phyloP scores from a whole-genome alignment of 176 grass and related monocot species.

The bread wheat (Triticum aestivum) region DNA sequence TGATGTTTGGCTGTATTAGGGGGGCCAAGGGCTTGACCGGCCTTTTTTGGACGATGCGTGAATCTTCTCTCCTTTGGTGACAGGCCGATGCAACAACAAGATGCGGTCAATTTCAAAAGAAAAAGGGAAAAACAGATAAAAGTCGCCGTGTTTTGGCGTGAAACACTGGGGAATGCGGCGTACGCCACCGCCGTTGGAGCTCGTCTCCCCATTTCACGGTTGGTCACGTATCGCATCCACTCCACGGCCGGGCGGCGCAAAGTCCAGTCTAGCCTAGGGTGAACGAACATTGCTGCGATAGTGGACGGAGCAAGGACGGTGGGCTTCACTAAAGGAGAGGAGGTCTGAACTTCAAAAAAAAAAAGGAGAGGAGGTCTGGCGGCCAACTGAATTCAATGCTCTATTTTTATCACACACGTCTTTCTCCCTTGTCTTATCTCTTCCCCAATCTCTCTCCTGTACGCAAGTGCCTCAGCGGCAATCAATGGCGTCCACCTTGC shows the following conservation, averaged over 20 bases:
- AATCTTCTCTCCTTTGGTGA: neutral
- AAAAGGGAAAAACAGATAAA: neutral
- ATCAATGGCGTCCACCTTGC: too few relatives aligned
- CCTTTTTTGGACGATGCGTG: neutral
- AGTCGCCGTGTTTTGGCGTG: neutral
- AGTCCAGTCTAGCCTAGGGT: neutral
- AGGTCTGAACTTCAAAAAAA: too few relatives aligned
- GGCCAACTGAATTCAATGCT: too few relatives aligned
- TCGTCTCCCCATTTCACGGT: neutral
- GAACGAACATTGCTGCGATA: neutral
- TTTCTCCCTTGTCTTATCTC: too few relatives aligned
- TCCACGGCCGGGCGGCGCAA: neutral
- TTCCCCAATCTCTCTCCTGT: too few relatives aligned
- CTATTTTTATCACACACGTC: too few relatives aligned
- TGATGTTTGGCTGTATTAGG: constrained; percentile 30
- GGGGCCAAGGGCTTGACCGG: constrained; percentile 27
- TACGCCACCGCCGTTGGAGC: neutral
- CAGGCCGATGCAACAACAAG: too few relatives aligned
- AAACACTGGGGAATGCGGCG: constrained; percentile 7
- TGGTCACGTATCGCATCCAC: neutral
- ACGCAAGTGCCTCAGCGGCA: too few relatives aligned
- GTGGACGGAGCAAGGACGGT: too few relatives aligned
- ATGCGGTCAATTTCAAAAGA: too few relatives aligned
- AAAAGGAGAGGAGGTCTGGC: too few relatives aligned
- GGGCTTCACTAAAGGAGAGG: too few relatives aligned